Conservation (phyloP, 2,329 filamentous ascomycete genomes). For the Rutstroemia sp. region DNA sequence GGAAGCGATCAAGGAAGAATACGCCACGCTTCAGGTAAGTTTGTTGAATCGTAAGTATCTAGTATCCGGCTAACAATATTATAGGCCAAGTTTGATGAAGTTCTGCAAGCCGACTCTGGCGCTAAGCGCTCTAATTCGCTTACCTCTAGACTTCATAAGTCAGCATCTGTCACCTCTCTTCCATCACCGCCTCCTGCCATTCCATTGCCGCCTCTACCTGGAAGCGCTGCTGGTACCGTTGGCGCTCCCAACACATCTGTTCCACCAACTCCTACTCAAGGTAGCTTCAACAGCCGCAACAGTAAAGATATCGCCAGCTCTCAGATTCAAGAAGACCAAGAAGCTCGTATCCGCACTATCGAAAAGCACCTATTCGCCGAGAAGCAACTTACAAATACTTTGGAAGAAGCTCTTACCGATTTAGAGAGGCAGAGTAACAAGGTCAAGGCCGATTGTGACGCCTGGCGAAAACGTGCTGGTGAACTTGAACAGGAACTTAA, state of each 20-base stretch:
- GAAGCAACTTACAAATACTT: conserved; percentile 88
- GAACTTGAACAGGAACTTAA: conserved; percentile 40
- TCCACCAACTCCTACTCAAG: conserved; percentile 47
- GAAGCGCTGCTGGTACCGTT: conserved; percentile 40
- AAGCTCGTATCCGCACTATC: conserved; percentile 88
- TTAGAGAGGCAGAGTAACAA: conserved; percentile 88
- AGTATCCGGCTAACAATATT: conserved; percentile 14
- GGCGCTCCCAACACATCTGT: conserved; percentile 33
- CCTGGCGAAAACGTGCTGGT: conserved; percentile 79
- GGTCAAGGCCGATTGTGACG: conserved; percentile 82
- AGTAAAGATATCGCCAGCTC: conserved; percentile 73
- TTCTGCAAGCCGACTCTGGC: conserved; percentile 24
- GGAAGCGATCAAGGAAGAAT: conserved; percentile 59
- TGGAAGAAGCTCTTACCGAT: conserved; percentile 93
- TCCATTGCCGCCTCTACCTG: conserved; percentile 85
- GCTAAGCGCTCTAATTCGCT: conserved; percentile 50
- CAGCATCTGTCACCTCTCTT: conserved; percentile 70
- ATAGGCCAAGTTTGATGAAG: conserved; percentile 56
- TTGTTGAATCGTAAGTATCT: background rate
- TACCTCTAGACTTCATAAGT: conserved; percentile 58
- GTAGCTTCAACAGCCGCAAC: conserved; percentile 43
- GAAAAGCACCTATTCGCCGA: conserved; percentile 95
- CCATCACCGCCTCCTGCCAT: conserved; percentile 93
- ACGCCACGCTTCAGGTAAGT: conserved; percentile 59
- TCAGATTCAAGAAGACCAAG: conserved; percentile 88